phyloP scores from a whole-genome alignment of 2,329 filamentous ascomycete species.

The Cordyceps farinosa region DNA sequence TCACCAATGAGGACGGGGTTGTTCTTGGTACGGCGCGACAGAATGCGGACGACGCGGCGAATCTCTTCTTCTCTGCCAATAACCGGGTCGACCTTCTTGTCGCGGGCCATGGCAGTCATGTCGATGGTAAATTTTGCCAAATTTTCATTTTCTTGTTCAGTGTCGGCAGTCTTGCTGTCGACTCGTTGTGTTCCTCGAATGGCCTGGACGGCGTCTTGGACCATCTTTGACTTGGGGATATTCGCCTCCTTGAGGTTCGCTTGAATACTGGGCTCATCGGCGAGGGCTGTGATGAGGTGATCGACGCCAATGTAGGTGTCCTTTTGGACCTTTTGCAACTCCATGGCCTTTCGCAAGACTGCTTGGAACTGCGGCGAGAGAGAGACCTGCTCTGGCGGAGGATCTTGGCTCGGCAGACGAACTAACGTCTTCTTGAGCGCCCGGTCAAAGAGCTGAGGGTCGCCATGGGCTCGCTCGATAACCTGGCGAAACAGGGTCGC shows the following conservation, averaged over 20 bases:
- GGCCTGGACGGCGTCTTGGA: slow-evolving; percentile 85
- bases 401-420: slow-evolving; percentile 88
- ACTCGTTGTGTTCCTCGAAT: slow-evolving; percentile 92
- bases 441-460: slow-evolving; percentile 83
- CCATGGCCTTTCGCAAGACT: slow-evolving; percentile 77
- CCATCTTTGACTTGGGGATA: slow-evolving; percentile 83
- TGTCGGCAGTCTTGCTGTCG: slow-evolving; percentile 93
- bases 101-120: slow-evolving; percentile 92
- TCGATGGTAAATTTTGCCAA: slow-evolving; percentile 98
- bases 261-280: slow-evolving; percentile 75
- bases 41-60: slow-evolving; percentile 81
- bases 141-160: slow-evolving; percentile 90
- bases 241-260: slow-evolving; percentile 77
- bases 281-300: slow-evolving; percentile 82
- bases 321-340: slow-evolving; percentile 95
- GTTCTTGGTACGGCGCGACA: slow-evolving; percentile 94
- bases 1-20: slow-evolving; percentile 98
- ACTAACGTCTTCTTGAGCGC: slow-evolving; percentile 89
- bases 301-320: slow-evolving; percentile 93
- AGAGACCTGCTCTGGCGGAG: slow-evolving; percentile 83
- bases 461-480: slow-evolving; percentile 87
- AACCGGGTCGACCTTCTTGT: slow-evolving; percentile 97
- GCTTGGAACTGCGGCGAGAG: slow-evolving; percentile 79
- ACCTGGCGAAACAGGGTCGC: slow-evolving; percentile 91
- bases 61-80: slow-evolving; percentile 97